Conservation (phyloP, 2,329 filamentous ascomycete species). For the Diaporthe eres region DNA sequence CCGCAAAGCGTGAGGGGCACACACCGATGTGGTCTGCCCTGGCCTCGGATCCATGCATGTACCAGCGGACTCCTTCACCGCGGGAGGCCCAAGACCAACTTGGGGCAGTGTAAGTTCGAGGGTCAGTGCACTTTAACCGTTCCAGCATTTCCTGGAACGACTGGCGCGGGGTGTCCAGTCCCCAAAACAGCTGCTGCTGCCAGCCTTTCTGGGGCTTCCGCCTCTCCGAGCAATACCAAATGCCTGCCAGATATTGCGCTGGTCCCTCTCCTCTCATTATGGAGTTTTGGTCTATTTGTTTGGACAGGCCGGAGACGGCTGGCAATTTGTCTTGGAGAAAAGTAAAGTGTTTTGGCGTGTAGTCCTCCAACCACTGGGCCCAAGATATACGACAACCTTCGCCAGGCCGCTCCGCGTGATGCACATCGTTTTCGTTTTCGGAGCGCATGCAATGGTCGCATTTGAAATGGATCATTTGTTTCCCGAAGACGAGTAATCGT, state of each 20-base stretch:
- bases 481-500: not conserved
- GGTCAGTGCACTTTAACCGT: not conserved
- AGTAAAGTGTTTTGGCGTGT: not conserved
- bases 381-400: not conserved
- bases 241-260: not conserved
- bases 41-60: not conserved
- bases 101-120: not conserved
- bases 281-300: not conserved
- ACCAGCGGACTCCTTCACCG: not conserved
- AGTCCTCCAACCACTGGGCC: not conserved
- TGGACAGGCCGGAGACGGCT: not conserved
- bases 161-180: rapidly evolving
- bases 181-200: not conserved
- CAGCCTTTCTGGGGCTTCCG: not conserved
- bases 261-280: not conserved
- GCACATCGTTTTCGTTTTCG: not conserved
- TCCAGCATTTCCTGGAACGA: not conserved
- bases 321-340: not conserved
- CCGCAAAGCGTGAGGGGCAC: not conserved
- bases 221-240: not conserved
- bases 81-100: conserved; percentile 2
- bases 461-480: not conserved
- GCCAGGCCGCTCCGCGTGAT: not conserved
- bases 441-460: not conserved
- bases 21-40: not conserved